Evolutionary conservation across 345 rosid genomes (phyloP), one percentile per base, ranked within the genome.

Genomic region (Ceriops decandra): DNA sequence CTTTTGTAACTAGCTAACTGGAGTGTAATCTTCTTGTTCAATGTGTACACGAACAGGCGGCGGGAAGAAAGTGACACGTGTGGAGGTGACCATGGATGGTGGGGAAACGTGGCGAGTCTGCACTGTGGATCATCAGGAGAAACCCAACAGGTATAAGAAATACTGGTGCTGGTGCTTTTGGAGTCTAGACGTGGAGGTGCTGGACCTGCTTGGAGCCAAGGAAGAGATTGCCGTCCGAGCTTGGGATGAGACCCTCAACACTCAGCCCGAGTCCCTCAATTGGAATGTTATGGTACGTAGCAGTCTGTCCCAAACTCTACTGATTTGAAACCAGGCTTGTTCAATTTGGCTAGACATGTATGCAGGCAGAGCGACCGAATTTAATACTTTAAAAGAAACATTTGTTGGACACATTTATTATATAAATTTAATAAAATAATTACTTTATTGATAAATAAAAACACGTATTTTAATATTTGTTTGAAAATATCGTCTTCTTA

Each of bases 131-230:
- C 91, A 80, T 47, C 88, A 72, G 5, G 99, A 91, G 84, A 87
- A 80, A 61, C 82, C 93, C 1, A 90, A 68, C 82, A 90, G 81
- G 53, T 91, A 82, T 35, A 97, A 95, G 1, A 91, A 73, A 30
- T 87, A 68, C 62, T 95, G 96, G 96, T 95, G 99, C 68, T 95
- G 99, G 99, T 95, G 97, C 83, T 91, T 95, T 79, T 95, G 99
- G 97, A 80, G 89, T 5, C 68, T 91, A 19, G 93, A 90, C 60
- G 95, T 95, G 21, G 97, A 88, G 78, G 90, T 89, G 30, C 85
- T 91, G 17, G 90, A 87, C 74, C 76, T 95, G 19, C 82, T 95
- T 1, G 87, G 89, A 1, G 87, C 95, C 61, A 90, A 88, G 52
- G 96, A 91, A 54, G 96, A 91, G 76, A 84, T 90, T 1, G 90